A percentile compares a stretch with the other conserved stretches of the same genome.
phyloP scores from a whole-genome alignment of 176 grass and related monocot genomes.

The Oryza officinalis region DNA sequence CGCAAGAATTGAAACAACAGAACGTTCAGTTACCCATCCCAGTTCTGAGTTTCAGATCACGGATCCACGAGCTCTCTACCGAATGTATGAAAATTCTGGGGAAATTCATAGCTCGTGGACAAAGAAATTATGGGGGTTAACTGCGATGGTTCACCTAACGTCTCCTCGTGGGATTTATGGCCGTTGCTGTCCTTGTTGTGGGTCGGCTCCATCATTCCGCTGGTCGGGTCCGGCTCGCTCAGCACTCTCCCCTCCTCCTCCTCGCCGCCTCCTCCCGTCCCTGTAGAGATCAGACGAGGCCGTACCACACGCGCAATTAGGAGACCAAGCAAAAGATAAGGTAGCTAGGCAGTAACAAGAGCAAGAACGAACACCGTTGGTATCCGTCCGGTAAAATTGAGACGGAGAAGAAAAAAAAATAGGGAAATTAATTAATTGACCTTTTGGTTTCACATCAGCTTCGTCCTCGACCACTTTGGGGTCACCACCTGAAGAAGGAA shows the following conservation, averaged over 20 bases:
- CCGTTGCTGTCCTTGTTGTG: conserved; percentile 5
- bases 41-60: conserved; percentile 16
- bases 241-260: conserved; percentile 46
- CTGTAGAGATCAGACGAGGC: conserved; percentile 16
- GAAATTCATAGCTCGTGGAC: background rate
- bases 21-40: background rate
- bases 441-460: conserved; percentile 41
- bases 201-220: conserved; percentile 42
- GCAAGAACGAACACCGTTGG: background rate
- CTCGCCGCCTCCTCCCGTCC: background rate
- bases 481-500: conserved; percentile 34
- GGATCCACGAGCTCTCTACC: conserved; percentile 2
- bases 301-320: background rate
- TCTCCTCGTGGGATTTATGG: background rate
- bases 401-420: background rate
- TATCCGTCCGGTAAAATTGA: background rate
- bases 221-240: conserved; percentile 53
- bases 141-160: conserved; percentile 32
- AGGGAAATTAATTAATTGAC: background rate
- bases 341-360: background rate
- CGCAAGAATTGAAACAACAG: background rate
- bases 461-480: conserved; percentile 55
- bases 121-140: conserved; percentile 16
- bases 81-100: background rate
- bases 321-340: background rate